Conservation (phyloP, 2,329 filamentous ascomycete genomes). For the Cladophialophora psammophila region DNA sequence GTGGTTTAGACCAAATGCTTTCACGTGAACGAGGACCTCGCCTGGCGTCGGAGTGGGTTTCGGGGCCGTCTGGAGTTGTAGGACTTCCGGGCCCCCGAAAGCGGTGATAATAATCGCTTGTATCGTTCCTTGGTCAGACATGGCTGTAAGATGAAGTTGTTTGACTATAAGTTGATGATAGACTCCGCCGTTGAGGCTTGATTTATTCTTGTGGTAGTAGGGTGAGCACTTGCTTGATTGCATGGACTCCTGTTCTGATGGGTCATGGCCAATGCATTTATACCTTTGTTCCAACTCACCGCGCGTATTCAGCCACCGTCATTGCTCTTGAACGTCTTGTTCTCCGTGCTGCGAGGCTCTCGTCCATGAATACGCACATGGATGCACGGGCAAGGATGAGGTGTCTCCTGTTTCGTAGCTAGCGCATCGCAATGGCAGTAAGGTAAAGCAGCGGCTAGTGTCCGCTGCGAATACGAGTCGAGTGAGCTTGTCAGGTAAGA, state of each 20-base stretch:
- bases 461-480: not conserved
- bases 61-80: slow-evolving; percentile 41
- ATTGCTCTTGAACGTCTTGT: not conserved
- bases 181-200: not conserved
- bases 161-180: not conserved
- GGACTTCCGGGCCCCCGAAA: slow-evolving; percentile 46
- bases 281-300: not conserved
- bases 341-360: not conserved
- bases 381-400: not conserved
- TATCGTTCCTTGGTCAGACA: slow-evolving; percentile 40
- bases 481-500: not conserved
- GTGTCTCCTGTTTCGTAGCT: not conserved
- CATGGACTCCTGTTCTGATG: not conserved
- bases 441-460: not conserved
- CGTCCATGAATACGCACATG: not conserved
- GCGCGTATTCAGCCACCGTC: not conserved
- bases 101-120: slow-evolving; percentile 46
- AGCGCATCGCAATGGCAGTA: not conserved
- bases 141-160: not conserved
- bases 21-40: slow-evolving; percentile 47
- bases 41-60: slow-evolving; percentile 42
- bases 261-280: not conserved
- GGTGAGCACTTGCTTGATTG: not conserved
- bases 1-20: slow-evolving; percentile 55
- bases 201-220: not conserved